These are phyloP conservation scores for Tilletiopsis washingtonensis DNA, from an alignment of 1,284 basidiomycete species.

Conservation along the genomic window DNA sequence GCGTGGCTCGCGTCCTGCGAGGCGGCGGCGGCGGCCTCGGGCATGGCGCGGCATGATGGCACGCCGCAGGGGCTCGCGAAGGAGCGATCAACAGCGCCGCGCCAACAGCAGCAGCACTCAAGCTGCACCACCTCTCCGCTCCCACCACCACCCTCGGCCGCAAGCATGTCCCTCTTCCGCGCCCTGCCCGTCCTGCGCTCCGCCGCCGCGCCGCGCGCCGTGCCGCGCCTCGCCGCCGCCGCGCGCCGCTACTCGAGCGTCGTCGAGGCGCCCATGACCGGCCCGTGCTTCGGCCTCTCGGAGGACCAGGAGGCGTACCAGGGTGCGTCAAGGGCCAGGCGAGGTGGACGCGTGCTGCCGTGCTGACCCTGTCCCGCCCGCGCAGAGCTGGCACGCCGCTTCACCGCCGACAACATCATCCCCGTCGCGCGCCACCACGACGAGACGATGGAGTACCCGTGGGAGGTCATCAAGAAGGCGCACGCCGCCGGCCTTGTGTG, in stretches of 20 bases:
- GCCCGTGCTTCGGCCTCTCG: conserved; percentile 38
- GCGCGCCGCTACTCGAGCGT: background rate
- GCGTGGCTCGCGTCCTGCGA: too few relatives aligned
- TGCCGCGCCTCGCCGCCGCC: background rate
- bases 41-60: too few relatives aligned
- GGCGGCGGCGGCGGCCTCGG: too few relatives aligned
- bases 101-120: too few relatives aligned
- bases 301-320: conserved; percentile 49
- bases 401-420: conserved; percentile 52
- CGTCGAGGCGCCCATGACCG: background rate
- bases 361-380: background rate
- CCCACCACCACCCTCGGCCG: too few relatives aligned
- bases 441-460: conserved; percentile 51
- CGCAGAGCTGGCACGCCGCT: conserved; percentile 52
- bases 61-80: too few relatives aligned
- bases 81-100: too few relatives aligned
- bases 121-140: too few relatives aligned
- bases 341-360: background rate
- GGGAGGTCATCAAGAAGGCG: conserved; percentile 54
- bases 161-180: background rate
- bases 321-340: conserved; percentile 13
- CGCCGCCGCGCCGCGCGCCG: too few relatives aligned
- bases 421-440: conserved; percentile 51
- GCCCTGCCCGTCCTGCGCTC: too few relatives aligned
- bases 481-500: conserved; percentile 49